Conservation (phyloP, 2,329 filamentous ascomycete species). For the Aspergillus fijiensis region DNA sequence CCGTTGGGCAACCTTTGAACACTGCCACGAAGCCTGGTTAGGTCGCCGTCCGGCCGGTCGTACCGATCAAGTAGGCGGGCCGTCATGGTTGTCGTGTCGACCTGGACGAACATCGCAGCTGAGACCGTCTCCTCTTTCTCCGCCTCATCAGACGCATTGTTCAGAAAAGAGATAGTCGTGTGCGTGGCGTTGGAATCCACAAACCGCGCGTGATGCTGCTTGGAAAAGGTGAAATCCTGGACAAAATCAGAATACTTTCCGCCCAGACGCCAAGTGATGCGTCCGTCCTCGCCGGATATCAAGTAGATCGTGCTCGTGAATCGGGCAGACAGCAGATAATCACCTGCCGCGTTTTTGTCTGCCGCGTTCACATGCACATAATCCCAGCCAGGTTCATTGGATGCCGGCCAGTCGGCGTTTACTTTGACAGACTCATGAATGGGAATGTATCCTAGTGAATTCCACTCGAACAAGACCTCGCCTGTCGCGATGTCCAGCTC, state of each 20-base stretch:
- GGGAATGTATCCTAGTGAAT: constrained; percentile 32
- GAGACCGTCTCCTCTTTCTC: constrained; percentile 29
- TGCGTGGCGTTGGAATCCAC: constrained; percentile 31
- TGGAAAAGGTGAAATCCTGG: constrained; percentile 37
- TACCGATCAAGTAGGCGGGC: constrained; percentile 31
- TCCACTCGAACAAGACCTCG: constrained; percentile 39
- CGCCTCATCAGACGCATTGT: constrained; percentile 37
- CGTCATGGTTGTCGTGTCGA: constrained; percentile 33
- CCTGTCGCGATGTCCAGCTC: constrained; percentile 40
- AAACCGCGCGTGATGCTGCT: constrained; percentile 41
- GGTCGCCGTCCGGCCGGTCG: constrained; percentile 34
- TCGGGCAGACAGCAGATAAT: constrained; percentile 43
- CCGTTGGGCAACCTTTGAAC: constrained; percentile 36
- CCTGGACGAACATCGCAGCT: constrained; percentile 31
- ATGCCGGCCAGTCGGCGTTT: constrained; percentile 4
- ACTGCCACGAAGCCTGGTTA: constrained; percentile 39
- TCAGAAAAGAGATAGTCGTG: constrained; percentile 34
- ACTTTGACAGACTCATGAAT: constrained; percentile 34
- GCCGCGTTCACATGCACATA: constrained; percentile 44
- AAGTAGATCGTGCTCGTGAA: constrained; percentile 42
- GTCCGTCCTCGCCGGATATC: constrained; percentile 38
- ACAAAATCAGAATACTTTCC: constrained; percentile 33
- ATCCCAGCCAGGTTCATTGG: constrained; percentile 30
- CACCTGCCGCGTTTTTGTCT: constrained; percentile 41
- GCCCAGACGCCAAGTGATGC: constrained; percentile 42